These are phyloP conservation scores for Parafenestella ontariensis DNA, from an alignment of 2,329 filamentous ascomycete genomes.

Conservation along the genomic window DNA sequence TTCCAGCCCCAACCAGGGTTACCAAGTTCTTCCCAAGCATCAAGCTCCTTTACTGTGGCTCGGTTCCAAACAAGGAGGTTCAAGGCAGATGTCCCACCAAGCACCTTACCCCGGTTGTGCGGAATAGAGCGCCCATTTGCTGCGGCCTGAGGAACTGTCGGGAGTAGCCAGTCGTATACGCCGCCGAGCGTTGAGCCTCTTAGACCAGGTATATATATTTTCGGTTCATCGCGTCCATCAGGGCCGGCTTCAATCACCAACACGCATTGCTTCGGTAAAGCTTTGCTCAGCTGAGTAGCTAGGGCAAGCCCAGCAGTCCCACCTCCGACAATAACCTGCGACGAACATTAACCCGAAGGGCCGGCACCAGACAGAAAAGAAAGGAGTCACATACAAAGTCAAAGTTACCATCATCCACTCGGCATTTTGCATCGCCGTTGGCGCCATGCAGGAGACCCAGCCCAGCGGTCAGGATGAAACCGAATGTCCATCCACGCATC, in stretches of 20 bases:
- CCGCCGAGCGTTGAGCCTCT: constrained; percentile 27
- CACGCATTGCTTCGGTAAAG: constrained; percentile 22
- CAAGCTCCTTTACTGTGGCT: constrained; percentile 45
- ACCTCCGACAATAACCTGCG: constrained; percentile 19
- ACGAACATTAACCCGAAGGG: not conserved
- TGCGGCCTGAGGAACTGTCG: constrained; percentile 50
- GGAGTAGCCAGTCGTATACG: constrained; percentile 48
- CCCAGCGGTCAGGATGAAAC: not conserved
- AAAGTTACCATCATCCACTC: not conserved
- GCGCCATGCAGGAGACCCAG: constrained; percentile 2
- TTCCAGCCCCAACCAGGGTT: constrained; percentile 64
- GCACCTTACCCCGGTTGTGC: constrained; percentile 30
- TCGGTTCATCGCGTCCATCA: constrained; percentile 28
- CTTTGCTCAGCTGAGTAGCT: constrained; percentile 35
- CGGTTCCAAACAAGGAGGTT: constrained; percentile 48
- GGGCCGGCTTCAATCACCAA: constrained; percentile 32
- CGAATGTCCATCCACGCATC: constrained; percentile 1
- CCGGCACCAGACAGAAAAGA: not conserved
- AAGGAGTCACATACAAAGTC: constrained; percentile 5
- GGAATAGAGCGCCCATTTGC: constrained; percentile 42
- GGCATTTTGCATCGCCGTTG: not conserved
- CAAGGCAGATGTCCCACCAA: constrained; percentile 45
- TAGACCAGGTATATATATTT: constrained; percentile 29
- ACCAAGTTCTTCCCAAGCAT: constrained; percentile 64
- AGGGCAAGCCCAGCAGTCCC: constrained; percentile 30